These are phyloP conservation scores for Pouteria campechiana DNA, from an alignment of 179 eudicot genomes.

Conservation along the genomic window DNA sequence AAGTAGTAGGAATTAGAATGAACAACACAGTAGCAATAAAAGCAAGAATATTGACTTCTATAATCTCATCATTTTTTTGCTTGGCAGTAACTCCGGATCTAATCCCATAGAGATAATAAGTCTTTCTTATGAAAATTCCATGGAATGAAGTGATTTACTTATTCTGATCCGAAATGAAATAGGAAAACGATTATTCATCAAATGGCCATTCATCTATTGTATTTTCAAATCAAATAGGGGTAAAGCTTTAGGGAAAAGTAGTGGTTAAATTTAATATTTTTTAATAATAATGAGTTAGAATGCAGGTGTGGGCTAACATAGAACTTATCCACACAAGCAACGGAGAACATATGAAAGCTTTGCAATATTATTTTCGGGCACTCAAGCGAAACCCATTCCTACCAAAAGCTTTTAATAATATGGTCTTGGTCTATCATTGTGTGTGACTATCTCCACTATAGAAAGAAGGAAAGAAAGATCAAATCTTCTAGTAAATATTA, in stretches of 20 bases:
- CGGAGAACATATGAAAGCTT: neutral
- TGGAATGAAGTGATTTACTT: no score
- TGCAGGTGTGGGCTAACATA: no score
- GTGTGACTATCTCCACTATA: neutral
- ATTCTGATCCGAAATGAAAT: no score
- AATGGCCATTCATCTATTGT: no score
- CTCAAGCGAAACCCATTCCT: neutral
- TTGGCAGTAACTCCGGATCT: neutral
- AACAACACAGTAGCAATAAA: neutral
- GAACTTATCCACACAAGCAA: neutral
- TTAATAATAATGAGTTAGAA: no score
- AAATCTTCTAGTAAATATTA: neutral
- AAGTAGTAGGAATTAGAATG: neutral
- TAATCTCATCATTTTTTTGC: neutral
- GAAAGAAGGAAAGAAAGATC: neutral
- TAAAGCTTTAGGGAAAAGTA: no score
- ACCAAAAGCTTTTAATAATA: neutral
- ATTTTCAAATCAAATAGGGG: no score
- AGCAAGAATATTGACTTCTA: neutral
- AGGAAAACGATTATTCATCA: no score
- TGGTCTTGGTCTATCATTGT: neutral
- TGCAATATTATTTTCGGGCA: neutral
- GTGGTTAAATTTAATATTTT: no score
- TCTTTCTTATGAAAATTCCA: neutral
- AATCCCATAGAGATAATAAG: neutral